Base-by-base conservation (phyloP, 768 basidiomycete species). In the Trametes coccinea region DNA sequence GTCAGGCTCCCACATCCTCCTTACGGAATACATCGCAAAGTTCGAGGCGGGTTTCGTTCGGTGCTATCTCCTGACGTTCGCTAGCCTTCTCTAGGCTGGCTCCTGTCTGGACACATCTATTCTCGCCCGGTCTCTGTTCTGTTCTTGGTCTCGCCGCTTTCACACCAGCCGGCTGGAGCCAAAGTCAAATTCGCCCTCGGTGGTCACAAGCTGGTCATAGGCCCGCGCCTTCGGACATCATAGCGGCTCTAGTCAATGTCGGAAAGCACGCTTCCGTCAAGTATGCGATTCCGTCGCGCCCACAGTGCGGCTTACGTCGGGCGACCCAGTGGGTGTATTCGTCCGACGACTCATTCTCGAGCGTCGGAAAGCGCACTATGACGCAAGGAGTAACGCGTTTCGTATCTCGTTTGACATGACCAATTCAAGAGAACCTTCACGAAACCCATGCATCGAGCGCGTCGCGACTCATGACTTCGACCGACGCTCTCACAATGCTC, bases 361-460 rank as follows among this genome's bases (percentile, higher is more conserved):
- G 5, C 47, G 31, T 34, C 37, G 17, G 40, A 34, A n/a, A 47
- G 27, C 40, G n/a, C 30, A 4, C 49, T 31, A 56, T 61, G 60
- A 61, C 53, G 54, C 60, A 61, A 56, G 8, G n/a, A 30, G 45
- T 47, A 31, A 6, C n/a, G 43, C 48, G 17, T 17, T 43, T 33
- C 40, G 47, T n/a, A 16, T 29, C 31, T 30, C 27, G 39, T 44
- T 50, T 48, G 29, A 44, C 53, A 53, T 61, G 60, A 61, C 53
- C 48, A 51, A 51, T 37, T 5, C 45, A 4, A n/a, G 30, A 56
- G 60, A 61, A 61, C 47, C 40, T 61, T 61, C 60, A 51, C 43
- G 60, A 61, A 61, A 16, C 31, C 2, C 31, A 30, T 49, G 14
- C n/a, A 30, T 33, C n/a, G 31, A 53, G 31, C 40, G 30, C 60